A percentile compares a stretch with the other conserved stretches of the same genome.
Evolutionary conservation across 208 protist species (phyloP).

Genomic region (Trypanosoma conorhini): DNA sequence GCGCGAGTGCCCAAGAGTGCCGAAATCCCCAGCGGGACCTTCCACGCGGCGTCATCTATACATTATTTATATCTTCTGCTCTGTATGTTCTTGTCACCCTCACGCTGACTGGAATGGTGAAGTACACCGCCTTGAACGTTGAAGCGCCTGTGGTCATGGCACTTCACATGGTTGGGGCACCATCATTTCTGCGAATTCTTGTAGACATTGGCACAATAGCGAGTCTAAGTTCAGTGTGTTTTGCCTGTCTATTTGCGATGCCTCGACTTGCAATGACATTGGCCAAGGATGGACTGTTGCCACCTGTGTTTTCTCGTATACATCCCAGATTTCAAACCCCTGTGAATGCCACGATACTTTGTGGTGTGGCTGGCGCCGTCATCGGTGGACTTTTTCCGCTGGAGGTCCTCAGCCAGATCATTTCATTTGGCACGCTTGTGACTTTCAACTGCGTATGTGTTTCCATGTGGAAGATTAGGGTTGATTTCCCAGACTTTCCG

Average conservation of each 20-base stretch:
- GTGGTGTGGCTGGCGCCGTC: slow-evolving; percentile 24
- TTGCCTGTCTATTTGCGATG: slow-evolving; percentile 36
- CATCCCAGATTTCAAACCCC: slow-evolving; percentile 17
- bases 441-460: slow-evolving; percentile 42
- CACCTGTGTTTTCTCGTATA: slow-evolving; percentile 23
- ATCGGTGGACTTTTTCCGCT: slow-evolving; percentile 40
- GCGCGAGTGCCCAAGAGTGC: slow-evolving; percentile 38
- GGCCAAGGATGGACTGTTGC: slow-evolving; percentile 37
- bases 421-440: slow-evolving; percentile 47
- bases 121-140: slow-evolving; percentile 30
- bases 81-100: slow-evolving; percentile 44
- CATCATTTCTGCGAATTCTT: slow-evolving; percentile 19
- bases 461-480: slow-evolving; percentile 31
- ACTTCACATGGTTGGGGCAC: slow-evolving; percentile 27
- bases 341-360: slow-evolving; percentile 23
- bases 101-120: slow-evolving; percentile 36
- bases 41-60: slow-evolving; percentile 34
- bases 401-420: slow-evolving; percentile 38
- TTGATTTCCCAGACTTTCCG: slow-evolving; percentile 29
- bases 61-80: slow-evolving; percentile 29
- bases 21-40: slow-evolving; percentile 38
- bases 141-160: slow-evolving; percentile 36
- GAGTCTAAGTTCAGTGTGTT: slow-evolving; percentile 38
- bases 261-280: slow-evolving; percentile 37
- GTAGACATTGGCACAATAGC: slow-evolving; percentile 39